phyloP scores from a whole-genome alignment of 345 rosid genomes.

The Arabis hirsuta region DNA sequence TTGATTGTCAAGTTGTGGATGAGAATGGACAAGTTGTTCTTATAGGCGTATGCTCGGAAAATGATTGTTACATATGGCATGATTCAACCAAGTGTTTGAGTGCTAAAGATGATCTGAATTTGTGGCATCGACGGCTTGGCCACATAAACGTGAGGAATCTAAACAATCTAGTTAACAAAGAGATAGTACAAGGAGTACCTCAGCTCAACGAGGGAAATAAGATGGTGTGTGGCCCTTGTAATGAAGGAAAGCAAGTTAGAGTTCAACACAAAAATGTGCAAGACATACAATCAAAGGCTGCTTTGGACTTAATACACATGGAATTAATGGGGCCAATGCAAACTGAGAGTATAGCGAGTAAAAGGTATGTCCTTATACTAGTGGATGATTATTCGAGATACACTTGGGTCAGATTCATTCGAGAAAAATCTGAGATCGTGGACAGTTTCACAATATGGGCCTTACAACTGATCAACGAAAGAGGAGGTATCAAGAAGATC shows the following conservation, averaged over 20 bases:
- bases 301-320: background rate
- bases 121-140: background rate
- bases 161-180: background rate
- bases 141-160: background rate
- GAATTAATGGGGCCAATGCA: background rate
- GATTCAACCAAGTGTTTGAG: background rate
- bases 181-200: background rate
- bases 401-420: background rate
- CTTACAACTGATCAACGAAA: background rate
- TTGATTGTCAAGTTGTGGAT: background rate
- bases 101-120: background rate
- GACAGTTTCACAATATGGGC: background rate
- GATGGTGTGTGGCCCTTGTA: background rate
- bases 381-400: background rate
- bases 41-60: background rate
- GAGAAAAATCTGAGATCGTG: background rate
- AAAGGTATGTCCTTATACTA: background rate
- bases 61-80: background rate
- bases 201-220: background rate
- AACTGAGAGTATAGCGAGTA: background rate
- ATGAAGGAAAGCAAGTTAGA: background rate
- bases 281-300: fast-evolving
- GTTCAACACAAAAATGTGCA: background rate
- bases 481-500: background rate
- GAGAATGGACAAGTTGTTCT: fast-evolving